Evolutionary conservation across 1,139 yeast species (phyloP), one percentile per base, ranked within the genome.

Genomic region (Taiozyma sp.): DNA sequence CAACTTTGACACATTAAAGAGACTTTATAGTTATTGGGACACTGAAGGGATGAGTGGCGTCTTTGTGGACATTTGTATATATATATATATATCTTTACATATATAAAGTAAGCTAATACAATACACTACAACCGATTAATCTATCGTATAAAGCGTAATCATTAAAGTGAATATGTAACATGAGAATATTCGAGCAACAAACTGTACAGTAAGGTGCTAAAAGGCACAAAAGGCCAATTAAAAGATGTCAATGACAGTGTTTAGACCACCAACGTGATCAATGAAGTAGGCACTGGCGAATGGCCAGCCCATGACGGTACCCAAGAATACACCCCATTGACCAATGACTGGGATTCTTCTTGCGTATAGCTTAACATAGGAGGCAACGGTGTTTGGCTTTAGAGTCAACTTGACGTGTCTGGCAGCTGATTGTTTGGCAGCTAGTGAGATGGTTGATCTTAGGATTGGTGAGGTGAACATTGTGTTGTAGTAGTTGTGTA

Each of bases 391-490:
- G 14, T 54, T 48, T 3, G 63, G 40, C 48, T 57, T 60, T 47
- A 60, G 49, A 2, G 56, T 44, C 14, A 60, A 43, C 47, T 52
- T 58, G 45, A 58, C 54, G 43, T 54, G 58, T 48, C 53, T 51
- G 23, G 55, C 52, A 41, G 60, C 57, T 45, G 49, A 53, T 32
- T 55, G 54, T 44, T 49, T 54, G 13, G 58, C 54, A 43, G 54
- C 55, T 27, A 57, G 42, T 7, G 60, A 22, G 39, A 59, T 56
- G 16, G 65, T 54, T 46, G 61, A 57, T 60, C 64, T 61, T 51
- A 59, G 51, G 46, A 60, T 49, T 50, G 54, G 55, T 14, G 65
- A 52, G n/a, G 58, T 45, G 54, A 57, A 56, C 64, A 61, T 61
- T 50, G 50, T 44, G 50, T 44, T 5, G 9, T 38, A 46, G 52